phyloP scores from a whole-genome alignment of 768 basidiomycete genomes.

The Tricholoma terreum region DNA sequence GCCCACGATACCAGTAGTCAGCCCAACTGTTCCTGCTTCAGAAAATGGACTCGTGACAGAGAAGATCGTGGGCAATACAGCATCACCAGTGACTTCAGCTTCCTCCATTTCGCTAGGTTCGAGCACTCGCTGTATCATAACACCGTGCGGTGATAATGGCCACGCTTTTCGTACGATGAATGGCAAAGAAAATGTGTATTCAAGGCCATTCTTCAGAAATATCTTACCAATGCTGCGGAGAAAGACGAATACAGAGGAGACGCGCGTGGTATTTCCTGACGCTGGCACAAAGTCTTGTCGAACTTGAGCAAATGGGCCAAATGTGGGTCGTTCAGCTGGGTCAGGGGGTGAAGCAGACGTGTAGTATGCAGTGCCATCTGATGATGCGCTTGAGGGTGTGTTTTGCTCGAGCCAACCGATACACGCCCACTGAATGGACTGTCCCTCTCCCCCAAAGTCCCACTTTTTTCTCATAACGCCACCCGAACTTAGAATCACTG shows the following conservation, averaged over 20 bases:
- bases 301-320: conserved; percentile 51
- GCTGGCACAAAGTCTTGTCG: conserved; percentile 39
- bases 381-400: conserved; percentile 22
- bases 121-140: conserved; percentile 73
- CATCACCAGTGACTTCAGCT: conserved; percentile 61
- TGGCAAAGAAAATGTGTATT: conserved; percentile 77
- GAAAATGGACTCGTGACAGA: conserved; percentile 73
- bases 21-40: conserved; percentile 68
- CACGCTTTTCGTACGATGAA: conserved; percentile 79
- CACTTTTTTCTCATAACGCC: conserved; percentile 71
- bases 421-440: conserved; percentile 77
- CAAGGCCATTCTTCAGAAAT: conserved; percentile 64
- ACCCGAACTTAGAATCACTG: conserved; percentile 62
- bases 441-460: conserved; percentile 68
- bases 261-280: conserved; percentile 33
- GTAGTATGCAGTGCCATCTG: conserved; percentile 29
- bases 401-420: conserved; percentile 67
- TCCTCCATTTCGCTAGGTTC: conserved; percentile 67
- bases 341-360: conserved; percentile 29
- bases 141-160: conserved; percentile 75
- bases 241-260: conserved; percentile 73
- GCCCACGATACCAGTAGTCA: conserved; percentile 59
- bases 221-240: conserved; percentile 72
- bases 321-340: conserved; percentile 39
- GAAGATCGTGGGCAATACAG: conserved; percentile 76